A percentile compares a stretch with the other conserved stretches of the same genome.
These are phyloP conservation scores for Ophiostoma angusticollis DNA, from an alignment of 2,329 filamentous ascomycete genomes.

Conservation along the genomic window DNA sequence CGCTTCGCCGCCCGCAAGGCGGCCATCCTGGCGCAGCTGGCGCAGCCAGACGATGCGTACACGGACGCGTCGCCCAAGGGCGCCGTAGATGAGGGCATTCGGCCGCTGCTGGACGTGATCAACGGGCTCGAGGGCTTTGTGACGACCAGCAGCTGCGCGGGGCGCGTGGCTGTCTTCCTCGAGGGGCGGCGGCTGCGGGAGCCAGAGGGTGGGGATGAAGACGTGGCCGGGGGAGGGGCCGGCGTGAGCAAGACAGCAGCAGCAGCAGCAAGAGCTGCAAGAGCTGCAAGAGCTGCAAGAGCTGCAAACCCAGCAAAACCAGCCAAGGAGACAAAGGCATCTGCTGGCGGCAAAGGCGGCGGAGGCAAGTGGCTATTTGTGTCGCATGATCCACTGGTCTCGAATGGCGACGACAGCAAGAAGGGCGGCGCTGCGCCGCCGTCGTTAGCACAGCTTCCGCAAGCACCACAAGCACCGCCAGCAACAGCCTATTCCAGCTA, in stretches of 20 bases:
- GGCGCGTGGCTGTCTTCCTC: slow-evolving; percentile 74
- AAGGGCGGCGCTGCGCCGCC: slow-evolving; percentile 11
- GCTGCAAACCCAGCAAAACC: slow-evolving; percentile 18
- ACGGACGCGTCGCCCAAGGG: slow-evolving; percentile 82
- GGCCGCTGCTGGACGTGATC: slow-evolving; percentile 63
- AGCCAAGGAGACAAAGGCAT: slow-evolving; percentile 34
- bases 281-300: slow-evolving; percentile 14
- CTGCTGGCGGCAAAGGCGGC: slow-evolving; percentile 72
- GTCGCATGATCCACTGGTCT: slow-evolving; percentile 58
- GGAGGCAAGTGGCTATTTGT: slow-evolving; percentile 79
- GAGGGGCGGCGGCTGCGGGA: slow-evolving; percentile 66
- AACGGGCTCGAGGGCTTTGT: slow-evolving; percentile 65
- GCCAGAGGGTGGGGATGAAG: too few relatives aligned
- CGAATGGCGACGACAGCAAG: slow-evolving; percentile 19
- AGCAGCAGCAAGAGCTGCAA: slow-evolving; percentile 17
- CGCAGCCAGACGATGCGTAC: slow-evolving; percentile 57
- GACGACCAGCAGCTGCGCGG: slow-evolving; percentile 88
- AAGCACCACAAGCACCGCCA: too few relatives aligned
- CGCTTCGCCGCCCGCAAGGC: slow-evolving; percentile 42
- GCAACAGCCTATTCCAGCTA: slow-evolving; percentile 4
- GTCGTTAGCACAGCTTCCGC: too few relatives aligned
- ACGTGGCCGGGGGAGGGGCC: background rate
- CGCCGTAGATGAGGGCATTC: slow-evolving; percentile 66
- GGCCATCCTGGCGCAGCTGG: slow-evolving; percentile 59
- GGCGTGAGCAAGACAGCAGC: slow-evolving; percentile 3